Percentiles rank a stretch among this genome's conserved stretches.
These are phyloP conservation scores for Psidium friedrichsthalianum DNA, from an alignment of 345 rosid species.

Conservation along the genomic window DNA sequence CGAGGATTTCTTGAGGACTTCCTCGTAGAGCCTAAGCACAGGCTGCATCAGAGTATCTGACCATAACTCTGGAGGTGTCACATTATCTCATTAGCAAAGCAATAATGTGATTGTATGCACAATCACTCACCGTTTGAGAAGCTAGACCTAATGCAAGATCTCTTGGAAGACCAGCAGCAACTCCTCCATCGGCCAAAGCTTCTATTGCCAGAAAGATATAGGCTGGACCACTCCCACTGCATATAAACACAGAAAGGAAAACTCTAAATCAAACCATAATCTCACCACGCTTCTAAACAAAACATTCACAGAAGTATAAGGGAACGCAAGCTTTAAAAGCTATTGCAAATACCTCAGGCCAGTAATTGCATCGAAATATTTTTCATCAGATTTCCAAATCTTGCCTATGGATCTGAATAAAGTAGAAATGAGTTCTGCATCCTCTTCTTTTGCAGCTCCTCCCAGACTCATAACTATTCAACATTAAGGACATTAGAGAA, in stretches of 20 bases:
- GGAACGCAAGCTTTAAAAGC: neutral
- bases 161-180: slow-evolving; percentile 91
- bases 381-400: slow-evolving; percentile 82
- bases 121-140: slow-evolving; percentile 65
- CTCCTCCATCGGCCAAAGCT: slow-evolving; percentile 96
- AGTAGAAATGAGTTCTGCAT: slow-evolving; percentile 55
- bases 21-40: neutral
- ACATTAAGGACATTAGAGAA: slow-evolving; percentile 1
- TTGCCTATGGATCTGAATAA: slow-evolving; percentile 80
- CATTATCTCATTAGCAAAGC: neutral
- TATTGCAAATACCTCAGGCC: slow-evolving; percentile 57
- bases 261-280: neutral
- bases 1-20: neutral
- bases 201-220: slow-evolving; percentile 81
- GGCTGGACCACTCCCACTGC: slow-evolving; percentile 95
- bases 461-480: slow-evolving; percentile 69
- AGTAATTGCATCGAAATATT: slow-evolving; percentile 80
- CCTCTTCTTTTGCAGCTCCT: slow-evolving; percentile 62
- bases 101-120: neutral
- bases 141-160: slow-evolving; percentile 81
- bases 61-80: neutral
- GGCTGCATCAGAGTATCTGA: neutral
- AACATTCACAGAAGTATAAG: neutral
- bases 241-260: slow-evolving; percentile 1
- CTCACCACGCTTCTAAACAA: neutral